These are phyloP conservation scores for Paramecium bursaria DNA, from an alignment of 73 alveolate genomes.

Conservation along the genomic window DNA sequence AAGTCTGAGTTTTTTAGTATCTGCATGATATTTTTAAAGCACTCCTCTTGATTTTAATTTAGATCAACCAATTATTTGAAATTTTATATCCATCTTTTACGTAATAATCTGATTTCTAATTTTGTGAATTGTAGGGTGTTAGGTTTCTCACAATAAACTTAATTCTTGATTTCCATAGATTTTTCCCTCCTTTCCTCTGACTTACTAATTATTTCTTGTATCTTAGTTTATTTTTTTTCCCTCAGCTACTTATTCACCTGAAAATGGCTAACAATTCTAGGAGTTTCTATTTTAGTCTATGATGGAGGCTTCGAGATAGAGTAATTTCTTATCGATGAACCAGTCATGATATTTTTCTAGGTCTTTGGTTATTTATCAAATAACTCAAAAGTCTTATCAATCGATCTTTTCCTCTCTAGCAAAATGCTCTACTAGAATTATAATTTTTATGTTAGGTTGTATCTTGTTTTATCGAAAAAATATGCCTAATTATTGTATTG, in stretches of 20 bases:
- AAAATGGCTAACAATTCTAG: background rate
- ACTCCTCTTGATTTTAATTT: constrained; percentile 2
- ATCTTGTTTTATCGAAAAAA: no score
- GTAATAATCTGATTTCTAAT: background rate
- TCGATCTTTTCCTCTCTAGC: no score
- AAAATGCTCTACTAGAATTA: no score
- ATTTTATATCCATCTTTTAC: background rate
- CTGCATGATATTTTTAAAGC: no score
- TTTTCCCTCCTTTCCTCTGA: constrained; percentile 44
- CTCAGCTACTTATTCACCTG: constrained; percentile 2
- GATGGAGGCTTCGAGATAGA: background rate
- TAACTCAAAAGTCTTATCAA: background rate
- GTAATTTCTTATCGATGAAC: background rate
- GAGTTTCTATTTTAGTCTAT: background rate
- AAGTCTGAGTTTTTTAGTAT: no score
- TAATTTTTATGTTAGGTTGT: no score
- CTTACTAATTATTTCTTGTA: constrained; percentile 18
- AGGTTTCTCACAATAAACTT: constrained; percentile 48
- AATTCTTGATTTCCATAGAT: constrained; percentile 6
- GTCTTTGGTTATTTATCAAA: background rate
- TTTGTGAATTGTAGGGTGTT: background rate
- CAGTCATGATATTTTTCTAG: background rate
- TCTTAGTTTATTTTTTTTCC: background rate
- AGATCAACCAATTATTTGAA: background rate
- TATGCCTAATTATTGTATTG: no score